These are phyloP conservation scores for Leccinum sublutescens DNA, from an alignment of 768 basidiomycete genomes.

Conservation along the genomic window DNA sequence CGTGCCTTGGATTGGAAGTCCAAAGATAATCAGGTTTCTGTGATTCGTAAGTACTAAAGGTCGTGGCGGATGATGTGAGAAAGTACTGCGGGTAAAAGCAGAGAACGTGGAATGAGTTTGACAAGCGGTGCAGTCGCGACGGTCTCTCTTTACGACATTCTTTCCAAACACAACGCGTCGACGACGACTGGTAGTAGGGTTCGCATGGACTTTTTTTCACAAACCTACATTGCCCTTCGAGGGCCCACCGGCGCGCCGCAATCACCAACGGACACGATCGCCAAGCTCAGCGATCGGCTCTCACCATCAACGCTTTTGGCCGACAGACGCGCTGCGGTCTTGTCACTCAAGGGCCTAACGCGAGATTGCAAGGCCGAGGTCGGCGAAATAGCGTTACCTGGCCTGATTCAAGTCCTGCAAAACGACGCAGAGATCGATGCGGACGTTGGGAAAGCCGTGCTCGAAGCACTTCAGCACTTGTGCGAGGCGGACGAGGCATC, in stretches of 20 bases:
- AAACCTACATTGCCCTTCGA: slow-evolving; percentile 82
- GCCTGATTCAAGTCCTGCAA: slow-evolving; percentile 76
- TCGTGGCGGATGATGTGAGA: neutral
- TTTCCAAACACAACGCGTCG: neutral
- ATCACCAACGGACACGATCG: slow-evolving; percentile 81
- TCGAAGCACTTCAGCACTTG: slow-evolving; percentile 85
- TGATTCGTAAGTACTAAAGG: neutral
- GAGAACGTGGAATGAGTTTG: neutral
- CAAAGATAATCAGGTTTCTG: neutral
- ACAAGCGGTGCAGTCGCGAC: neutral
- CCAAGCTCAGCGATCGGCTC: slow-evolving; percentile 83
- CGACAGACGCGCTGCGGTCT: slow-evolving; percentile 90
- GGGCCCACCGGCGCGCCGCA: slow-evolving; percentile 84
- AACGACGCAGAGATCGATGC: slow-evolving; percentile 89
- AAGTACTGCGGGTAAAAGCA: neutral
- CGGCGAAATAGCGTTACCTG: slow-evolving; percentile 70
- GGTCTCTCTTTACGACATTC: slow-evolving; percentile 2
- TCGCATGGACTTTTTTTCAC: slow-evolving; percentile 79
- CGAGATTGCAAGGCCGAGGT: slow-evolving; percentile 92
- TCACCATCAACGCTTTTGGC: slow-evolving; percentile 87
- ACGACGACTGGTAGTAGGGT: neutral
- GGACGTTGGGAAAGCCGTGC: slow-evolving; percentile 87
- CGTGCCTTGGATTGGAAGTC: neutral
- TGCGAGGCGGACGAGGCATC: slow-evolving; percentile 72
- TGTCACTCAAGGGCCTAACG: slow-evolving; percentile 88